phyloP scores from a whole-genome alignment of 2,329 filamentous ascomycete genomes.

The Paraconiothyrium brasiliense region DNA sequence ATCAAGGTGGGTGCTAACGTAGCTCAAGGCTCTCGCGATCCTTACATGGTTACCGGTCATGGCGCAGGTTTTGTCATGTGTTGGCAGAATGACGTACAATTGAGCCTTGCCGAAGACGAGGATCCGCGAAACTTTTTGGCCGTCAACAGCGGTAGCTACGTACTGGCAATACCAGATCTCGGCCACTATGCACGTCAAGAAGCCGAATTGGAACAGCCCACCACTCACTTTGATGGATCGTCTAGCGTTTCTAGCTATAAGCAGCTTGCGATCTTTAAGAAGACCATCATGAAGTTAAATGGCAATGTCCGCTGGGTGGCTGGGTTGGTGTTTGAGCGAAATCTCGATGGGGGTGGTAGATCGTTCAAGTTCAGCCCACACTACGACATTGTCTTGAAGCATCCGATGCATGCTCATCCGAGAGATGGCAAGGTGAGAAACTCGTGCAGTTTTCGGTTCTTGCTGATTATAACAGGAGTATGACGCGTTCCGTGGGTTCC shows the following conservation, averaged over 20 bases:
- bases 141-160: conserved; percentile 93
- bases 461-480: conserved; percentile 63
- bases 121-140: conserved; percentile 95
- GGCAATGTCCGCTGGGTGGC: conserved; percentile 94
- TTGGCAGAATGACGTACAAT: conserved; percentile 93
- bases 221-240: conserved; percentile 66
- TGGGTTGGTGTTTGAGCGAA: conserved; percentile 90
- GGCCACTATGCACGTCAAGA: conserved; percentile 83
- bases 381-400: conserved; percentile 87
- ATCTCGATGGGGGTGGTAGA: conserved; percentile 74
- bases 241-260: conserved; percentile 71
- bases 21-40: conserved; percentile 75
- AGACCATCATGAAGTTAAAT: conserved; percentile 98
- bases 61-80: conserved; percentile 98
- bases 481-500: conserved; percentile 95
- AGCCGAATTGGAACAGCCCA: conserved; percentile 55
- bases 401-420: conserved; percentile 75
- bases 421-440: conserved; percentile 55
- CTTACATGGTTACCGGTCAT: conserved; percentile 90
- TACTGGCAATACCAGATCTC: conserved; percentile 93
- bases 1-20: conserved; percentile 19
- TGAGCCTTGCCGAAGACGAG: conserved; percentile 83
- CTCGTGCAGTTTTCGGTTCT: too few relatives aligned
- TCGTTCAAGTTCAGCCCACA: conserved; percentile 92
- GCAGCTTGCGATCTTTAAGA: conserved; percentile 88